A percentile compares a stretch with the other conserved stretches of the same genome.
Evolutionary conservation across 2,329 filamentous ascomycete species (phyloP).

Genomic region (Aspergillus candidus): DNA sequence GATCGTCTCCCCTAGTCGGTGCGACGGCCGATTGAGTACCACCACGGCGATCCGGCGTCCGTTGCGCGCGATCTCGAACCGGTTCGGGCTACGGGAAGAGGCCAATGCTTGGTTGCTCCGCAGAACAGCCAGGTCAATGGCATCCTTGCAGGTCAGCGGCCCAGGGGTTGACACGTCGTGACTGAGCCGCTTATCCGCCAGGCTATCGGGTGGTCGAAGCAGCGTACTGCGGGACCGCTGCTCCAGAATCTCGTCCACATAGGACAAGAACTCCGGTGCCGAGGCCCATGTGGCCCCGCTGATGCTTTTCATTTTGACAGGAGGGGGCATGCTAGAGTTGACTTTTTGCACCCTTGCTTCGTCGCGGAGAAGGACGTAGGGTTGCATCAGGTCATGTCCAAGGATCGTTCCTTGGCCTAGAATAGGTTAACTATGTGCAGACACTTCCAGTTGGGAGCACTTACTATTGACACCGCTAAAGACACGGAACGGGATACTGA

Average conservation of each 20-base stretch:
- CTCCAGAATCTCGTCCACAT: constrained; percentile 68
- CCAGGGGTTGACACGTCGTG: constrained; percentile 47
- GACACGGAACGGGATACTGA: constrained; percentile 87
- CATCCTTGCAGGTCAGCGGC: constrained; percentile 64
- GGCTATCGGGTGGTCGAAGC: constrained; percentile 61
- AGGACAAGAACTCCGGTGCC: constrained; percentile 64
- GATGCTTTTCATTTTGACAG: constrained; percentile 35
- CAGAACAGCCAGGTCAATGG: constrained; percentile 84
- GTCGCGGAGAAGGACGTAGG: constrained; percentile 83
- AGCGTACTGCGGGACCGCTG: constrained; percentile 49
- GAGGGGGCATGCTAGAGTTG: constrained; percentile 32
- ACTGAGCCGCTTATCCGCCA: constrained; percentile 55
- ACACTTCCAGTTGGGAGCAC: constrained; percentile 3
- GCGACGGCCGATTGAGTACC: constrained; percentile 80
- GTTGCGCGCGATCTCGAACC: constrained; percentile 90
- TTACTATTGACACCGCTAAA: constrained; percentile 81
- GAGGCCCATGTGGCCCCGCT: constrained; percentile 41
- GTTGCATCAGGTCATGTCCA: constrained; percentile 89
- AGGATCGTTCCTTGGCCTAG: constrained; percentile 71
- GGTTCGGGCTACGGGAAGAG: constrained; percentile 75
- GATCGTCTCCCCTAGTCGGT: constrained; percentile 81
- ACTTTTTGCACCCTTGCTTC: constrained; percentile 62
- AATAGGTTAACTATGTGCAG: constrained; percentile 15
- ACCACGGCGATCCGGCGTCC: constrained; percentile 88
- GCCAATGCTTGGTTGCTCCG: constrained; percentile 65